Base-by-base conservation (phyloP, 768 basidiomycete genomes). In the Gelatoporia subvermispora region DNA sequence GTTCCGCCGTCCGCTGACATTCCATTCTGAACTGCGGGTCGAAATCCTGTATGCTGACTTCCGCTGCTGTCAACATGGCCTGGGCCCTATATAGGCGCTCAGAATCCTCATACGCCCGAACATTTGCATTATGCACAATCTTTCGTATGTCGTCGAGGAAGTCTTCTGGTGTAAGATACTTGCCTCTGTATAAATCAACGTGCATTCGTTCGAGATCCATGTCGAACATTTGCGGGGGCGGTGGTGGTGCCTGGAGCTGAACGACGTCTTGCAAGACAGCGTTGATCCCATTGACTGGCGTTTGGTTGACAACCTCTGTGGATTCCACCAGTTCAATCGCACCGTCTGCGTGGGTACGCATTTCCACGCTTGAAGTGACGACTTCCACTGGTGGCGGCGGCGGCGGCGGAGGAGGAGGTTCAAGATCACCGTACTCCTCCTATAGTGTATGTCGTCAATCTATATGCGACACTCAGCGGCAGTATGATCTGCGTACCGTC, bases 181-280 rank as follows among this genome's bases (percentile, higher is more conserved):
- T 81, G 35, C 82, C 82, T 61, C 81, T 84, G 72, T 89, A 92
- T 18, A 99, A 73, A 47, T 89, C 83, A 20, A 74, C 71, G 57
- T 94, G 88, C 80, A 99, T 92, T 53, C 78, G 81, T 59, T 98
- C 96, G 34, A 98, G 73, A 64, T 97, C 93, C 76, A 97, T 85
- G 60, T 94, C 83, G 61, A 80, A 89, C 16, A 93, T 69, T 8
- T 71, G 72, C 8, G 79, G 80, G 15, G 60, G 64, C 8, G 71
- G 70, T 10, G 57, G 48, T 15, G 65, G 68, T 22, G 56, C 73
- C 40, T 65, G 72, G 36, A 59, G 57, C 37, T 66, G 67, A 23
- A 57, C 54, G 39, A 60, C 62, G 15, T 17, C 17, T 40, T 62
- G 48, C 38, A 16, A 47, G 23, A 54, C 34, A 13, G 58, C 56